These are phyloP conservation scores for Barnettozyma sp. DNA, from an alignment of 805 yeast species.

Conservation along the genomic window DNA sequence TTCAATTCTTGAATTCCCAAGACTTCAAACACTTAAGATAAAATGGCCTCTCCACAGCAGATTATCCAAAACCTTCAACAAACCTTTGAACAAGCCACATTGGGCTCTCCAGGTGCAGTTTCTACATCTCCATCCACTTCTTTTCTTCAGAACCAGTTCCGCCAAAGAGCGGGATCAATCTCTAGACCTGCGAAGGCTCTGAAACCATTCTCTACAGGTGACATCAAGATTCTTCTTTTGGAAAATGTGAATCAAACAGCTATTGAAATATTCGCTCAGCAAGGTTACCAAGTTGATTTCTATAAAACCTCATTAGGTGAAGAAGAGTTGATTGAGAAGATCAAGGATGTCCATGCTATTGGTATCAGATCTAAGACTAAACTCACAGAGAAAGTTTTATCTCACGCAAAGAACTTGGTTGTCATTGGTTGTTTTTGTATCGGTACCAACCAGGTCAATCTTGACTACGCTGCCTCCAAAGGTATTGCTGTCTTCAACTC, in stretches of 20 bases:
- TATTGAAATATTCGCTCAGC: slow-evolving; percentile 70
- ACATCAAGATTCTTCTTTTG: slow-evolving; percentile 80
- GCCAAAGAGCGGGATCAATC: slow-evolving; percentile 35
- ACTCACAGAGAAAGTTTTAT: slow-evolving; percentile 69
- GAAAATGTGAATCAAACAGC: slow-evolving; percentile 96
- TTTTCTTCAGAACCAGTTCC: slow-evolving; percentile 41
- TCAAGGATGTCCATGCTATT: slow-evolving; percentile 88
- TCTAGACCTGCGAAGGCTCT: slow-evolving; percentile 57
- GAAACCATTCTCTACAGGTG: slow-evolving; percentile 94
- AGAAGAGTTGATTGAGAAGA: slow-evolving; percentile 90
- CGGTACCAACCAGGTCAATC: slow-evolving; percentile 96
- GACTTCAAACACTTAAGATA: too few relatives aligned
- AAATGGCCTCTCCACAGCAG: slow-evolving; percentile 64
- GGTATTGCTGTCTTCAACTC: slow-evolving; percentile 98
- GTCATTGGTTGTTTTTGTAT: slow-evolving; percentile 98
- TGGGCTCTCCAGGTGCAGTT: slow-evolving; percentile 63
- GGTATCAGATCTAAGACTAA: slow-evolving; percentile 98
- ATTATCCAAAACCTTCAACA: slow-evolving; percentile 47
- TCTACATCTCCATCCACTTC: slow-evolving; percentile 79
- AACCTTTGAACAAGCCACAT: slow-evolving; percentile 48
- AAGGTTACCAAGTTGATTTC: slow-evolving; percentile 97
- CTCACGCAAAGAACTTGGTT: slow-evolving; percentile 83
- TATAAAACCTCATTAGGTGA: slow-evolving; percentile 84
- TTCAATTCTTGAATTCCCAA: too few relatives aligned
- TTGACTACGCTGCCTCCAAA: slow-evolving; percentile 80